Percentiles rank a stretch among this genome's conserved stretches.
These are phyloP conservation scores for Cercophora sp. DNA, from an alignment of 495 filamentous ascomycete genomes.

Conservation along the genomic window DNA sequence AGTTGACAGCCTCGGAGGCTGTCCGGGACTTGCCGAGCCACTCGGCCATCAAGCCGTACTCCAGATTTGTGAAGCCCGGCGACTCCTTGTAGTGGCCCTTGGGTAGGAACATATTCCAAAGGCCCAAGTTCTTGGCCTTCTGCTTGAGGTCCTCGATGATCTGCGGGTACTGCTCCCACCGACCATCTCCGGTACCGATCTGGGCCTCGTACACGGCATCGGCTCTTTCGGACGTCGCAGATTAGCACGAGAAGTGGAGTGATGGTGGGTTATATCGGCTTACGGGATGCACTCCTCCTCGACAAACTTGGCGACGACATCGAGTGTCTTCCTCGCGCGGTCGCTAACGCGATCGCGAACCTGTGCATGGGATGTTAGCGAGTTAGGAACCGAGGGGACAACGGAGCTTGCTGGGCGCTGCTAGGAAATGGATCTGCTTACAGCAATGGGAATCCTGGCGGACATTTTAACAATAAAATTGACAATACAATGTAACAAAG, in stretches of 20 bases:
- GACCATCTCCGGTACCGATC: slow-evolving; percentile 66
- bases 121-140: slow-evolving; percentile 75
- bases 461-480: slow-evolving; percentile 49
- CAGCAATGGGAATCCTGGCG: slow-evolving; percentile 62
- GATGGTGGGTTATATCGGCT: slow-evolving; percentile 20
- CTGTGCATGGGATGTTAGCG: no score
- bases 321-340: slow-evolving; percentile 62
- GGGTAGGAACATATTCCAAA: slow-evolving; percentile 98
- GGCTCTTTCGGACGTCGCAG: slow-evolving; percentile 38
- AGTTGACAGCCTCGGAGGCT: slow-evolving; percentile 87
- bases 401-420: not conserved
- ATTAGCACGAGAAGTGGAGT: slow-evolving; percentile 7
- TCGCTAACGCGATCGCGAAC: slow-evolving; percentile 67
- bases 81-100: slow-evolving; percentile 93
- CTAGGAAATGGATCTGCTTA: slow-evolving; percentile 42
- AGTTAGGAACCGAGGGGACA: no score
- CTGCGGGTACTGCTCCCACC: slow-evolving; percentile 73
- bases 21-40: slow-evolving; percentile 73
- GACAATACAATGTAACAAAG: not conserved
- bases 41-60: slow-evolving; percentile 93
- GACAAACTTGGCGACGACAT: slow-evolving; percentile 87
- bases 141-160: slow-evolving; percentile 86
- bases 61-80: slow-evolving; percentile 83
- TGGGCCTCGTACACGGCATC: slow-evolving; percentile 75
- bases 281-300: slow-evolving; percentile 90